Conservation (phyloP, 2,329 filamentous ascomycete genomes). For the Colletotrichum scovillei region DNA sequence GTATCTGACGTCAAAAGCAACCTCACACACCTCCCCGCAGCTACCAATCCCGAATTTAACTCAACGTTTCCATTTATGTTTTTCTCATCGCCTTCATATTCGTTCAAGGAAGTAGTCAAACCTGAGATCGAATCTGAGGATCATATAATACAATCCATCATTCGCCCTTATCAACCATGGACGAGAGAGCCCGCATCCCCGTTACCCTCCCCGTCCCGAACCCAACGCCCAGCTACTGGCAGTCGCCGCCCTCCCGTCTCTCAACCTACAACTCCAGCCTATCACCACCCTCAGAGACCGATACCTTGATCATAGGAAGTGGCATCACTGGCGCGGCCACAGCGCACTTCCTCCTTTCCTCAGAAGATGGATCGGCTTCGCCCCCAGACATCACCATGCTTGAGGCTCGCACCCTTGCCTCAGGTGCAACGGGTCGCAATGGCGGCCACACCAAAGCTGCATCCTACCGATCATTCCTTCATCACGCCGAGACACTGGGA, state of each 20-base stretch:
- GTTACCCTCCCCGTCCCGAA: slow-evolving; percentile 49
- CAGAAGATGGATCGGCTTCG: slow-evolving; percentile 19
- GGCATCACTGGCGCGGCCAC: slow-evolving; percentile 63
- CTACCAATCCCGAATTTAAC: not conserved
- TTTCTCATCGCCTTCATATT: not conserved
- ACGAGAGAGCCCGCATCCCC: slow-evolving; percentile 18
- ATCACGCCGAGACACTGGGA: slow-evolving; percentile 58
- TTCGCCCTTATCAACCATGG: slow-evolving; percentile 3
- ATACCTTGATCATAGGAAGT: slow-evolving; percentile 65
- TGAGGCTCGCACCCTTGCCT: slow-evolving; percentile 61
- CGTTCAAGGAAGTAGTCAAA: not conserved
- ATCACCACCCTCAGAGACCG: slow-evolving; percentile 50
- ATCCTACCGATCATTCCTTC: slow-evolving; percentile 61
- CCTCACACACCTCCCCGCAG: not conserved
- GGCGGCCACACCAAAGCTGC: slow-evolving; percentile 62
- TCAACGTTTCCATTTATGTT: not conserved
- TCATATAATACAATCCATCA: not conserved
- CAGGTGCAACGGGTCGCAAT: slow-evolving; percentile 65
- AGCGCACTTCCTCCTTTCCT: slow-evolving; percentile 43
- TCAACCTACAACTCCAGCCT: slow-evolving; percentile 36
- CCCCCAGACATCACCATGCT: slow-evolving; percentile 53
- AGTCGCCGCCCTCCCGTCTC: slow-evolving; percentile 51
- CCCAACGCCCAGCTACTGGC: slow-evolving; percentile 60
- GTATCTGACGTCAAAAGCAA: not conserved
- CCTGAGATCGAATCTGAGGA: not conserved